Base-by-base conservation (phyloP, 2,329 filamentous ascomycete species). In the Colletotrichum theobromicola region DNA sequence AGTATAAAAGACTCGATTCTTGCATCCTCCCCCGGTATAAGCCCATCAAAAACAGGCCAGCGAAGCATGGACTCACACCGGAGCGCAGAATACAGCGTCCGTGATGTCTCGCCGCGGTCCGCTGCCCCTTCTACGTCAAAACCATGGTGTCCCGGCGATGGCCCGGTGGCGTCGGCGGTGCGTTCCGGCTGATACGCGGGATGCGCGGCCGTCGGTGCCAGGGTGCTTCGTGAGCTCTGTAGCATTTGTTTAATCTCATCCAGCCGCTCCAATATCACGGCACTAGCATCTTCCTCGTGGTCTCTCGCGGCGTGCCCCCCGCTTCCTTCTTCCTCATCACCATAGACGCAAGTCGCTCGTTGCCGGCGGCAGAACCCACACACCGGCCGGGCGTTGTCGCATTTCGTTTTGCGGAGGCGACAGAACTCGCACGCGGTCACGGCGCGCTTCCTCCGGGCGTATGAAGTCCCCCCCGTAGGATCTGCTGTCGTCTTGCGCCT, bases 1-100 rank as follows among this genome's bases (percentile, higher is more conserved):
- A 69, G 58, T 7, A 55, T 32, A n/a, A 77, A 77, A 2, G 75
- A 77, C 16, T 76, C 72, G n/a, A 76, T 67, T 4, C 57, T 5
- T 2, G 70, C 63, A 24, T 72, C 72, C 5, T 70, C 67, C 5
- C 67, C 50, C 13, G 71, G 26, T 2, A 77, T 63, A n/a, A 77
- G 57, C 26, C 50, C 57, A 2, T 32, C 35, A 26, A 77, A 64
- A 4, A 70, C 35, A 10, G 76, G 74, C 71, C 74, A 77, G 21
- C 67, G 68, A 7, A 77, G 66, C 15, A 77, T 57, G 6, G 74
- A 67, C 53, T 76, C 76, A 61, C 74, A 77, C 3, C 72, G 55
- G 2, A 75, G 55, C 3, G 58, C 37, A 7, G 72, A 60, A 18
- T 60, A 35, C 0, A 58, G n/a, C 53, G 63, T 42, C 24, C 60